Conservation (phyloP, 129 eudicot species). For the Daucus carota region DNA sequence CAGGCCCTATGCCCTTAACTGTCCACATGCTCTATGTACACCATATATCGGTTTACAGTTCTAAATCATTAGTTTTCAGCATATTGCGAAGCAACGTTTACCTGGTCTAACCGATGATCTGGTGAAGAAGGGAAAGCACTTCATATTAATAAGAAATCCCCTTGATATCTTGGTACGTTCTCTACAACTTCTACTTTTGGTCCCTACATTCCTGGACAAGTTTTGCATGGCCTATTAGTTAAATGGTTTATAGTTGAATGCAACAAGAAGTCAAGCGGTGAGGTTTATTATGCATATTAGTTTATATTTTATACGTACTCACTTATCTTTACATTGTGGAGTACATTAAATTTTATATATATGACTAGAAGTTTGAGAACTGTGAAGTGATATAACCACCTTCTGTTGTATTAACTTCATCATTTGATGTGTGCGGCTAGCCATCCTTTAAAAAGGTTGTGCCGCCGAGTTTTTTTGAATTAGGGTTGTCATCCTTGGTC, state of each 20-base stretch:
- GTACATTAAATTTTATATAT: not conserved
- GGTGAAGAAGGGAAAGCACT: constrained; percentile 86
- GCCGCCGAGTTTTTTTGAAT: constrained; percentile 68
- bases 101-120: constrained; percentile 63
- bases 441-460: constrained; percentile 76
- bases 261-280: not conserved
- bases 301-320: not conserved
- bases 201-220: not conserved
- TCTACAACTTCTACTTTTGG: not conserved
- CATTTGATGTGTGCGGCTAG: constrained; percentile 30
- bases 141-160: constrained; percentile 80
- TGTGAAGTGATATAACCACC: not conserved
- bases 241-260: not conserved
- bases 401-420: not conserved
- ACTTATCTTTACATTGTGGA: not conserved
- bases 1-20: not conserved
- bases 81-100: constrained; percentile 66
- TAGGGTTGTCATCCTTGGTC: constrained; percentile 65
- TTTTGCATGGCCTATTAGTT: not conserved
- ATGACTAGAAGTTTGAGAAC: not conserved
- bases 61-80: constrained; percentile 38
- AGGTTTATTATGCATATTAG: not conserved
- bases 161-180: constrained; percentile 72
- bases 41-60: not conserved
- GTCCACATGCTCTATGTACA: not conserved